Base-by-base conservation (phyloP, 306 rosid genomes). In the Lathyrus aphaca region DNA sequence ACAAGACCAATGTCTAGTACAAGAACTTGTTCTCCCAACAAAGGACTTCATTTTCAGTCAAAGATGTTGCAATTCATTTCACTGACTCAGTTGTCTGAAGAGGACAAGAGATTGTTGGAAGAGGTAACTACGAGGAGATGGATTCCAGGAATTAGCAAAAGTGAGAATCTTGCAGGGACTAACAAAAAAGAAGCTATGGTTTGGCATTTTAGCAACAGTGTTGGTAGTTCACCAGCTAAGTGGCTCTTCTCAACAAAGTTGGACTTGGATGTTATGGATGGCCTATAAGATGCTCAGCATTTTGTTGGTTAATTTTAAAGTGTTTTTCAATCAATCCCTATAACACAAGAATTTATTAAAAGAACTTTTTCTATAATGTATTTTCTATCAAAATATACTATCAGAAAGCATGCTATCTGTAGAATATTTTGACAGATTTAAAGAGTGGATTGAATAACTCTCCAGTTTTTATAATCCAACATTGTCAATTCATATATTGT, bases 61-160 rank as follows among this genome's bases (percentile, higher is more conserved):
- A 91, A 82, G 76, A 83, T 81, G 90, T 77, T 68, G 68, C 76
- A 79, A 6, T 30, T 72, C 11, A 37, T 75, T 58, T 74, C 84
- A 11, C 51, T 72, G 17, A 42, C 67, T 43, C 78, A 85, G 76
- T 60, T 79, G 60, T 81, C 88, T 30, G 64, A 67, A 30, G 88
- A 80, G 15, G 94, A 88, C 62, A 79, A 55, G 51, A 80, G 74
- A 18, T 78, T 91, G 66, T 70, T 91, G 57, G 86, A 86, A n/a
- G 82, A 88, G 40, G 95, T 83, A 21, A 55, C 74, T 16, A 48
- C 74, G 17, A 77, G 72, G 44, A 72, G 66, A 18, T 64, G 58
- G 53, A 74, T 13, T 3, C 86, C 82, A 2, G 87, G 97, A 53
- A 78, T 80, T 16, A 90, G 89, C 76, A 93, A 76, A 79, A 89